phyloP scores from a whole-genome alignment of 306 rosid species.

The Biancaea sappan region DNA sequence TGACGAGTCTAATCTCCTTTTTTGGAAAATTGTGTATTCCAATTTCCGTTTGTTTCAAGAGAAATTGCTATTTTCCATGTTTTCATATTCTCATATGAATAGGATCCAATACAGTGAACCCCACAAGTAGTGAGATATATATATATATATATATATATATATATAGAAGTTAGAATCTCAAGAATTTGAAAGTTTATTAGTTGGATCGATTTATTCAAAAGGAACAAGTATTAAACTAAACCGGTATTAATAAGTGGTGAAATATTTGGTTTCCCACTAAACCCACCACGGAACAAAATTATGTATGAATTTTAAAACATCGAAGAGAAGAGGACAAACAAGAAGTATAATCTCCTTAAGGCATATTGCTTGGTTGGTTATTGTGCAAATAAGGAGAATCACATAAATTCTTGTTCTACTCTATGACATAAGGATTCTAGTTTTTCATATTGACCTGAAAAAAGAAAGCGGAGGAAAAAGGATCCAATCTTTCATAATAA shows the following conservation, averaged over 20 bases:
- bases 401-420: conserved; percentile 21
- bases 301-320: background rate
- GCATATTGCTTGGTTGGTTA: conserved; percentile 38
- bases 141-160: too few relatives aligned
- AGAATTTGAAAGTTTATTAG: too few relatives aligned
- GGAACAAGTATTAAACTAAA: too few relatives aligned
- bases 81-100: conserved; percentile 6
- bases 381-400: conserved; percentile 36
- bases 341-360: background rate
- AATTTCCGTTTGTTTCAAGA: conserved; percentile 19
- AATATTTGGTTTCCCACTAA: background rate
- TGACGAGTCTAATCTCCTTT: background rate
- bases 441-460: too few relatives aligned
- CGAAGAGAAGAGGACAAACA: conserved; percentile 25
- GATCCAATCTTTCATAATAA: conserved; percentile 13
- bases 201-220: too few relatives aligned
- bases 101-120: background rate
- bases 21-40: background rate
- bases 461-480: too few relatives aligned
- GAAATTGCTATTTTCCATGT: background rate
- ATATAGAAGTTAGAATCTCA: too few relatives aligned
- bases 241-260: too few relatives aligned
- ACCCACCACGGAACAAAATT: background rate
- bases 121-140: background rate
- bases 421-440: background rate